Percentiles rank a stretch among this genome's conserved stretches.
phyloP scores from a whole-genome alignment of 495 filamentous ascomycete genomes.

The Opeltia flavorubescens region DNA sequence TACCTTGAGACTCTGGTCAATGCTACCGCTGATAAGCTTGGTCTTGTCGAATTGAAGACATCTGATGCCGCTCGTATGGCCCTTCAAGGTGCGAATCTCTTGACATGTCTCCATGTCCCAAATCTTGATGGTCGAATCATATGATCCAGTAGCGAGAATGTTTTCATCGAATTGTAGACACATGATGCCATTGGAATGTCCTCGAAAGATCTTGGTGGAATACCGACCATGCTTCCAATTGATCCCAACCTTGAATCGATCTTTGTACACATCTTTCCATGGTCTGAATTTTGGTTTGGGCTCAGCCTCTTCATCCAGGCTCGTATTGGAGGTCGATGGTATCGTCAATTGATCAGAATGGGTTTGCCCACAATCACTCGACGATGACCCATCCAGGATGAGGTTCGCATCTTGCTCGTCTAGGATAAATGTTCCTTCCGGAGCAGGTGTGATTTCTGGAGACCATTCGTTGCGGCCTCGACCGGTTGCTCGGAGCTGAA shows the following conservation, averaged over 20 bases:
- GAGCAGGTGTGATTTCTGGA: slow-evolving; percentile 33
- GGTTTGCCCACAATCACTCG: not conserved
- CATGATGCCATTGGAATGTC: slow-evolving; percentile 89
- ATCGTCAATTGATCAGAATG: not conserved
- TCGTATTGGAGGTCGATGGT: not conserved
- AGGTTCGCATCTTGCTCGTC: not conserved
- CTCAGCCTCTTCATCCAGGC: slow-evolving; percentile 19
- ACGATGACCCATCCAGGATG: not conserved
- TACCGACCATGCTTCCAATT: slow-evolving; percentile 95
- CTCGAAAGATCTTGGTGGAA: slow-evolving; percentile 64
- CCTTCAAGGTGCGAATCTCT: slow-evolving; percentile 65
- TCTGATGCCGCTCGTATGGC: slow-evolving; percentile 70
- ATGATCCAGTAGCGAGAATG: slow-evolving; percentile 85
- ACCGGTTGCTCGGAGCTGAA: slow-evolving; percentile 52
- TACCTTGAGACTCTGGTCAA: slow-evolving; percentile 70
- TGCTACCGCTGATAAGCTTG: slow-evolving; percentile 71
- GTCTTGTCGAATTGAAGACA: slow-evolving; percentile 87
- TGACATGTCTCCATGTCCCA: slow-evolving; percentile 87
- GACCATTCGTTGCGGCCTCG: slow-evolving; percentile 39
- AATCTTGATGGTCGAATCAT: slow-evolving; percentile 87
- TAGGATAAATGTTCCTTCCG: slow-evolving; percentile 14
- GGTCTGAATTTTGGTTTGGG: slow-evolving; percentile 44
- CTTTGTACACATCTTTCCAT: slow-evolving; percentile 89
- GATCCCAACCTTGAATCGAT: slow-evolving; percentile 76
- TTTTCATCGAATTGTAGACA: slow-evolving; percentile 92